Base-by-base conservation (phyloP, 2,329 filamentous ascomycete species). In the Colletotrichum sp. region DNA sequence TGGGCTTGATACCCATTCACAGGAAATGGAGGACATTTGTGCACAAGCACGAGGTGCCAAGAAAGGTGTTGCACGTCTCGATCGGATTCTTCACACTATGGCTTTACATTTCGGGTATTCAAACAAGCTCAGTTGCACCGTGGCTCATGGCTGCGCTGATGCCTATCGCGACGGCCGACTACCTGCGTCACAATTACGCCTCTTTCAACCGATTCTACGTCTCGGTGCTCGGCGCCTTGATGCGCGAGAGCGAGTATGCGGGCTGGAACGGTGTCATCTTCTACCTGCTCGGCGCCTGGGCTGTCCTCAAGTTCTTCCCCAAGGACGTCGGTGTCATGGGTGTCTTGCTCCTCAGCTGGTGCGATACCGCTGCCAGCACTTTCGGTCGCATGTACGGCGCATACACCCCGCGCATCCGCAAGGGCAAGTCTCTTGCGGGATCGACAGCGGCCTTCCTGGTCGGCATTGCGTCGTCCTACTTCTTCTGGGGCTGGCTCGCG, bases 201-300 rank as follows among this genome's bases (percentile, higher is more conserved):
- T 90, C 92, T 2, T 91, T 99, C 82, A 99, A 99, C 84, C 90
- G 93, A 49, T 83, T 98, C 72, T 99, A 99, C 85, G 96, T 99
- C 80, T 92, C 91, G 72, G 90, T 92, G 49, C 87, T 99, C 16
- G 97, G 97, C 63, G 95, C 96, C 1, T 89, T 99, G 80, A 99
- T 99, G 97, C 95, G 97, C 71, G 97, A 99, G 87, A 97, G 94
- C 78, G 97, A 99, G 86, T 98, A 96, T 80, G 90, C 93, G 64
- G 95, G 96, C 68, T 99, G 95, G 90, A 99, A 99, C 83, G 97
- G 97, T 69, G 96, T 99, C 79, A 98, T 99, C 79, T 98, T 95
- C 89, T 99, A 99, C 85, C 92, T 99, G 12, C 91, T 98, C 9
- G 97, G 97, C 72, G 94, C 96, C 32, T 98, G 96, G 92, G 90